A percentile compares a stretch with the other conserved stretches of the same genome.
These are phyloP conservation scores for Globisporangium abappressorium DNA, from an alignment of 352 stramenopile genomes.

Conservation along the genomic window DNA sequence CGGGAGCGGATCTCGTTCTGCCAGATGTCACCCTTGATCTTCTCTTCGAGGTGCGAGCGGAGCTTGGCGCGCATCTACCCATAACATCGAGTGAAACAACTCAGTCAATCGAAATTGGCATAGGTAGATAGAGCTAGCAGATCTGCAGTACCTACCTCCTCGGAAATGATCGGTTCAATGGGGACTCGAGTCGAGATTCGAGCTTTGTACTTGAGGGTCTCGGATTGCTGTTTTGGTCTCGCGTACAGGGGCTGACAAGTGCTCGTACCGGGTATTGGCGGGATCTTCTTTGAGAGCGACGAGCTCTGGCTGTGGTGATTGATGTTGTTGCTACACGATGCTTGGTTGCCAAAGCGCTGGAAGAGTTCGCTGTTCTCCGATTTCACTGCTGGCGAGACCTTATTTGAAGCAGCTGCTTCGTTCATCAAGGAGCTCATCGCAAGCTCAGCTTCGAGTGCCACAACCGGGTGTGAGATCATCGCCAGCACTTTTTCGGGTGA, in stretches of 20 bases:
- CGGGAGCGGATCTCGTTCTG: constrained; percentile 50
- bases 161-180: constrained; percentile 13
- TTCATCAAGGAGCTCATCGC: background rate
- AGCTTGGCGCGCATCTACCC: constrained; percentile 38
- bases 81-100: background rate
- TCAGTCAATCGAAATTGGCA: too few relatives aligned
- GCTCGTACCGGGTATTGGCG: background rate
- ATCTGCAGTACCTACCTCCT: background rate
- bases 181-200: background rate
- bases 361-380: background rate
- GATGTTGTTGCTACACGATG: background rate
- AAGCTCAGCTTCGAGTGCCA: constrained; percentile 5
- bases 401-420: background rate
- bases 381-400: background rate
- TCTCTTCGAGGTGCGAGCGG: constrained; percentile 31
- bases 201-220: constrained; percentile 1
- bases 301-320: background rate
- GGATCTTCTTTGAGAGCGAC: background rate
- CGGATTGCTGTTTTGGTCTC: constrained; percentile 1
- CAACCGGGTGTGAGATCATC: background rate
- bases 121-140: background rate
- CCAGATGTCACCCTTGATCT: constrained; percentile 50
- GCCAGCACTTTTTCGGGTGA: background rate
- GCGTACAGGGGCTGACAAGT: constrained; percentile 1
- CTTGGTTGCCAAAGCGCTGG: background rate